A percentile compares a stretch with the other conserved stretches of the same genome.
Conservation (phyloP, 2,329 filamentous ascomycete species). For the Geosmithia flava region DNA sequence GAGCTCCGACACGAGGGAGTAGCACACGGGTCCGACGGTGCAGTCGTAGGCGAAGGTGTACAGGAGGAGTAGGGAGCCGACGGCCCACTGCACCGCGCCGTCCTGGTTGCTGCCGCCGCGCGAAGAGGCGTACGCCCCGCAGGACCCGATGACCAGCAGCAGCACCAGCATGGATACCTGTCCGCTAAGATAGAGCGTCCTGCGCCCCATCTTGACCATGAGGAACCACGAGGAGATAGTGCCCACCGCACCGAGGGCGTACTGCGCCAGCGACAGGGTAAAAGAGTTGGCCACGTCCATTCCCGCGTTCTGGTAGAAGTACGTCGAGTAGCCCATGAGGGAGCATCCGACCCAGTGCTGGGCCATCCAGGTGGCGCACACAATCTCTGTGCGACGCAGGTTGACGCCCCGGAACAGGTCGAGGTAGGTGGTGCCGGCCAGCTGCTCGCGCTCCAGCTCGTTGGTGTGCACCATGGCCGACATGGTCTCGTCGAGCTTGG, state of each 20-base stretch:
- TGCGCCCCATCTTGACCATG: slow-evolving; percentile 28
- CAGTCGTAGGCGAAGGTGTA: slow-evolving; percentile 30
- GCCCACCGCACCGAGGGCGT: slow-evolving; percentile 29
- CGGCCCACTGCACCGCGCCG: slow-evolving; percentile 31
- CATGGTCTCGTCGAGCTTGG: slow-evolving; percentile 29
- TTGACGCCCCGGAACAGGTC: slow-evolving; percentile 36
- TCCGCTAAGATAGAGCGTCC: slow-evolving; percentile 30
- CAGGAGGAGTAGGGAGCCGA: slow-evolving; percentile 32
- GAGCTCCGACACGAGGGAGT: slow-evolving; percentile 29
- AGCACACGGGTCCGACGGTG: slow-evolving; percentile 32
- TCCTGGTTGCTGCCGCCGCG: slow-evolving; percentile 27
- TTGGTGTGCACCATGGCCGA: slow-evolving; percentile 40
- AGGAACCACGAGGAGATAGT: slow-evolving; percentile 32
- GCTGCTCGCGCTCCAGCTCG: slow-evolving; percentile 28
- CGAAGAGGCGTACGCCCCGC: slow-evolving; percentile 24
- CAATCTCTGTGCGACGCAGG: slow-evolving; percentile 31
- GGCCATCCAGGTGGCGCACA: slow-evolving; percentile 28
- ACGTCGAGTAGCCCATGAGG: slow-evolving; percentile 47
- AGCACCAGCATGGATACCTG: slow-evolving; percentile 33
- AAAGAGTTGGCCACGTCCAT: slow-evolving; percentile 22
- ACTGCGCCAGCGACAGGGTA: slow-evolving; percentile 26
- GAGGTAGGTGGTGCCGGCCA: slow-evolving; percentile 25
- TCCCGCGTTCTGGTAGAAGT: slow-evolving; percentile 31
- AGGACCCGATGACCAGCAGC: slow-evolving; percentile 29
- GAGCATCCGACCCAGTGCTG: slow-evolving; percentile 25